phyloP scores from a whole-genome alignment of 2,329 filamentous ascomycete species.

The Cercospora citrullina region DNA sequence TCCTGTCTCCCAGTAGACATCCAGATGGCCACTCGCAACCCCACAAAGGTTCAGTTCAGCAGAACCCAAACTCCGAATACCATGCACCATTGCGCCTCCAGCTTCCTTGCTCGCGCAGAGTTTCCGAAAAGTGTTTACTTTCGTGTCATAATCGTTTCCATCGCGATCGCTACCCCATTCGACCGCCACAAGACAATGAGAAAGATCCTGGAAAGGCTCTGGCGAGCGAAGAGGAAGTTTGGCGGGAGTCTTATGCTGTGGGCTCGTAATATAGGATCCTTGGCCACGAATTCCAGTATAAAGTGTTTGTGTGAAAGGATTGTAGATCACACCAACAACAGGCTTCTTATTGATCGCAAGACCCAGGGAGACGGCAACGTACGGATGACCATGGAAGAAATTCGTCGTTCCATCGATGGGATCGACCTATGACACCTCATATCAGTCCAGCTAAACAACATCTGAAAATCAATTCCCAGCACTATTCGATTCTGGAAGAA shows the following conservation, averaged over 20 bases:
- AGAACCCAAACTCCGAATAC: constrained; percentile 67
- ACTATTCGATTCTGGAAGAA: too few species aligned
- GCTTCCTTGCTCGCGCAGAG: constrained; percentile 54
- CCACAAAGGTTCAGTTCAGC: constrained; percentile 74
- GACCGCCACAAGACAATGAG: constrained; percentile 63
- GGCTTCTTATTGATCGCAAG: constrained; percentile 64
- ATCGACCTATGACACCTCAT: constrained; percentile 45
- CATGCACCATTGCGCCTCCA: constrained; percentile 76
- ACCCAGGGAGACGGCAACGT: constrained; percentile 75
- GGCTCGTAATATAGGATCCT: constrained; percentile 58
- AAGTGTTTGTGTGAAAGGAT: constrained; percentile 69
- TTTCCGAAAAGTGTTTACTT: constrained; percentile 63
- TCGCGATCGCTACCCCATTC: constrained; percentile 71
- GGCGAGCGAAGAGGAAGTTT: constrained; percentile 50
- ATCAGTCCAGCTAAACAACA: too few species aligned
- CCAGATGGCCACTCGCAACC: constrained; percentile 69
- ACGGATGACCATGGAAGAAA: constrained; percentile 74
- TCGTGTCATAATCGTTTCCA: constrained; percentile 70
- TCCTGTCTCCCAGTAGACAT: constrained; percentile 79
- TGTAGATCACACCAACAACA: constrained; percentile 74
- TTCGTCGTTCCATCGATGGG: constrained; percentile 82
- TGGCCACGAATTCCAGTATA: constrained; percentile 68
- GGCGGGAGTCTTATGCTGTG: constrained; percentile 35
- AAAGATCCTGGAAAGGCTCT: constrained; percentile 61
- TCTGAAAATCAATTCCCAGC: too few species aligned